Base-by-base conservation (phyloP, 257 asterid genomes). In the Hygrophila difformis region DNA sequence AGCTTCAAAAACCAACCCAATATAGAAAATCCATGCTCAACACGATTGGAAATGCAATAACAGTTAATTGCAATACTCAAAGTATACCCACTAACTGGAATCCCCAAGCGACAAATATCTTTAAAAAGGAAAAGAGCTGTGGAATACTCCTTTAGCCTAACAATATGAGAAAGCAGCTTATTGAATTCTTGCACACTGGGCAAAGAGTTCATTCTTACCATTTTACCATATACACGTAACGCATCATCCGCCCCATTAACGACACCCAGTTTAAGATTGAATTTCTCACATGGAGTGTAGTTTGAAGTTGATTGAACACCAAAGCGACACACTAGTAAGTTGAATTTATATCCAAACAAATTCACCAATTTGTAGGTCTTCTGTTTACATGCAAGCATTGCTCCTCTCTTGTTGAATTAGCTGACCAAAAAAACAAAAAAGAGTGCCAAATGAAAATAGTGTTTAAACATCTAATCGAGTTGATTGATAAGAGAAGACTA, bases 171-270 rank as follows among this genome's bases (percentile, higher is more conserved):
- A 34, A 55, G 44, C 37, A 55, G n/a, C 16, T 55, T 44, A 44
- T 34, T 46, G 34, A 44, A 44, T 34, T 55, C 52, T 12, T 15
- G 44, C 35, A 31, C 61, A 21, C 53, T 33, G 21, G 61, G 61
- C 38, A 21, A 14, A 21, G 61, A 53, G 8, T 33, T 44, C 61
- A 13, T 34, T 9, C 23, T 21, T n/a, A 44, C 36, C 61, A 43
- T 44, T 28, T 52, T 26, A 39, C 39, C 16, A 23, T 39, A 52
- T 15, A 17, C 8, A 39, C 16, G 13, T 38, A 38, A 22, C 22
- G 57, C 47, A 51, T 51, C 57, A 51, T 51, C 15, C 24, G 15
- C 23, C 24, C 24, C n/a, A 14, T 23, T 38, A 15, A 39, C 12
- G 39, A 17, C 39, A 18, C 47, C 23, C 18, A 23, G 1, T 4